phyloP scores from a whole-genome alignment of 2,329 filamentous ascomycete genomes.

The Fusarium luffae region DNA sequence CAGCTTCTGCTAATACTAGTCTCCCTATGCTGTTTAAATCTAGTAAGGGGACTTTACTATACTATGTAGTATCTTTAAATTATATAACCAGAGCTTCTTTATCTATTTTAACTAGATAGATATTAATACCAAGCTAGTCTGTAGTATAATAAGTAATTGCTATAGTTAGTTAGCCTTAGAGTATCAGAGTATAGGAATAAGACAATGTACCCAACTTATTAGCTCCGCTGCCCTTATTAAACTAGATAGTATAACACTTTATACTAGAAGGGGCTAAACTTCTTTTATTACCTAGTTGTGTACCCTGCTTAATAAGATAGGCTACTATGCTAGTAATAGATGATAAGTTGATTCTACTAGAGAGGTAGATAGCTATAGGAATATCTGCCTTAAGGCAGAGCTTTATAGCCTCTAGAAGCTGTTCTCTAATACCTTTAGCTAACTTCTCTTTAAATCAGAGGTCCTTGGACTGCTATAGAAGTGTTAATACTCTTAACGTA shows the following conservation, averaged over 20 bases:
- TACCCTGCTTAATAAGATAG: slow-evolving; percentile 4
- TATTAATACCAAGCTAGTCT: not conserved
- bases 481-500: no score
- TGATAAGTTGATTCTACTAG: not conserved
- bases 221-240: not conserved
- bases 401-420: not conserved
- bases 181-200: rapidly evolving
- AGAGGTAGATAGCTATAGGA: slow-evolving; percentile 6
- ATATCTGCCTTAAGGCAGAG: slow-evolving; percentile 6
- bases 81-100: not conserved
- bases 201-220: not conserved
- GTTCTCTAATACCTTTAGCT: not conserved
- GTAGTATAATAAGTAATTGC: not conserved
- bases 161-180: not conserved
- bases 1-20: not conserved
- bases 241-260: slow-evolving; percentile 6
- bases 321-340: slow-evolving; percentile 7
- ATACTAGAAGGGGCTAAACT: not conserved
- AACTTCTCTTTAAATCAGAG: not conserved
- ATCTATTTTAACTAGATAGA: slow-evolving; percentile 7
- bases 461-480: not conserved
- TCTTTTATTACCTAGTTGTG: not conserved
- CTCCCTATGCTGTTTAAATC: slow-evolving; percentile 1
- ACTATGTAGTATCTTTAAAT: slow-evolving; percentile 1
- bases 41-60: slow-evolving; percentile 3